These are phyloP conservation scores for Eucalyptus sp. DNA, from an alignment of 345 rosid genomes.

Conservation along the genomic window DNA sequence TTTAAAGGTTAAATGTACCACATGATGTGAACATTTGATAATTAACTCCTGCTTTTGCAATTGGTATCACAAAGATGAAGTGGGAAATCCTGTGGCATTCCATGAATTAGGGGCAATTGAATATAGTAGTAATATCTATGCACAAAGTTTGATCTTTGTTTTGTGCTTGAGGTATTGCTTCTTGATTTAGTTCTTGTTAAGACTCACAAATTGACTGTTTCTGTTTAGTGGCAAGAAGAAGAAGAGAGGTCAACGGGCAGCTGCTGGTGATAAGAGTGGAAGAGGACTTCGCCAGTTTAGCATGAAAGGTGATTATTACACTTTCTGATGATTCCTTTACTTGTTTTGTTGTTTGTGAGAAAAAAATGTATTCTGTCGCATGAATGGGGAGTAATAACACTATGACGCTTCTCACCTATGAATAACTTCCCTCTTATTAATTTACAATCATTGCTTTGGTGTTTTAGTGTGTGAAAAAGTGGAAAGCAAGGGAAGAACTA, in stretches of 20 bases:
- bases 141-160: neutral
- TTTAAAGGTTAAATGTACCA: neutral
- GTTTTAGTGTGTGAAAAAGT: constrained; percentile 90
- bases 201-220: neutral
- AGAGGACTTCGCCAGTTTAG: constrained; percentile 99
- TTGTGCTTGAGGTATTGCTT: neutral
- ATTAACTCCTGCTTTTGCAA: neutral
- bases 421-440: neutral
- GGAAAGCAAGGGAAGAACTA: constrained; percentile 96
- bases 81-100: neutral
- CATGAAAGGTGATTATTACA: constrained; percentile 66
- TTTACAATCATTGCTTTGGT: neutral
- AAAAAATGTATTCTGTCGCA: neutral
- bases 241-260: constrained; percentile 83
- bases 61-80: neutral
- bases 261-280: constrained; percentile 87
- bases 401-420: neutral
- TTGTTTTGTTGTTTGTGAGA: neutral
- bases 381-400: neutral
- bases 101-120: neutral
- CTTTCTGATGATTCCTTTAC: neutral
- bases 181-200: neutral
- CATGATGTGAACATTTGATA: neutral
- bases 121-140: neutral
- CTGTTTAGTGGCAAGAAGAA: constrained; percentile 64